phyloP scores from a whole-genome alignment of 345 rosid species.

The Carallia pectinifolia region DNA sequence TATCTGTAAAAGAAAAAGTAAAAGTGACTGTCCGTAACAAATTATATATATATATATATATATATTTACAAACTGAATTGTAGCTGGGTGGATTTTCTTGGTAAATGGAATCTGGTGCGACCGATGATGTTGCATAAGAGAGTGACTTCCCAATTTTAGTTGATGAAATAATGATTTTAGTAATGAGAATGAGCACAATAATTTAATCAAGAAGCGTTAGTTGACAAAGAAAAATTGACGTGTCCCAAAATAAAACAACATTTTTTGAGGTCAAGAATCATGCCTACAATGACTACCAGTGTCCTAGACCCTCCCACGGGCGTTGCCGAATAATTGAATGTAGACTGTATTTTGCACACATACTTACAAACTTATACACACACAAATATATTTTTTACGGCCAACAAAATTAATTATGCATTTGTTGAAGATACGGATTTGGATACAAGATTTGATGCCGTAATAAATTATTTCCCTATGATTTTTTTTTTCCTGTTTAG shows the following conservation, averaged over 20 bases:
- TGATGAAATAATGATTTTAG: neutral
- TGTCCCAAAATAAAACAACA: neutral
- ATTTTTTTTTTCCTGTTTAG: slow-evolving; percentile 7
- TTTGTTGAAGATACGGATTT: slow-evolving; percentile 11
- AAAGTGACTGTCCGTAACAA: too few species aligned
- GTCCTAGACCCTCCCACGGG: neutral
- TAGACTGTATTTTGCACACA: slow-evolving; percentile 11
- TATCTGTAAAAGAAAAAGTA: too few species aligned
- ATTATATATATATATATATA: too few species aligned
- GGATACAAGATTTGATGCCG: slow-evolving; percentile 28
- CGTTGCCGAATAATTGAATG: slow-evolving; percentile 24
- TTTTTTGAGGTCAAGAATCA: slow-evolving; percentile 11
- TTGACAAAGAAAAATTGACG: neutral
- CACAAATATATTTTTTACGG: too few species aligned
- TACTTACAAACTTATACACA: neutral
- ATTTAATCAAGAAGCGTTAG: slow-evolving; percentile 1
- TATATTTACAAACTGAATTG: too few species aligned
- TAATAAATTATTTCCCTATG: neutral
- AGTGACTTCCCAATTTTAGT: neutral
- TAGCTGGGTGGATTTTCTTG: too few species aligned
- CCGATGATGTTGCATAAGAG: neutral
- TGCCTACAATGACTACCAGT: neutral
- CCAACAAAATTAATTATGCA: neutral
- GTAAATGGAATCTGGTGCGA: neutral
- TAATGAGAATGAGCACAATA: neutral